A percentile compares a stretch with the other conserved stretches of the same genome.
phyloP scores from a whole-genome alignment of 202 grass and related monocot species.

The Carex sylvatica region DNA sequence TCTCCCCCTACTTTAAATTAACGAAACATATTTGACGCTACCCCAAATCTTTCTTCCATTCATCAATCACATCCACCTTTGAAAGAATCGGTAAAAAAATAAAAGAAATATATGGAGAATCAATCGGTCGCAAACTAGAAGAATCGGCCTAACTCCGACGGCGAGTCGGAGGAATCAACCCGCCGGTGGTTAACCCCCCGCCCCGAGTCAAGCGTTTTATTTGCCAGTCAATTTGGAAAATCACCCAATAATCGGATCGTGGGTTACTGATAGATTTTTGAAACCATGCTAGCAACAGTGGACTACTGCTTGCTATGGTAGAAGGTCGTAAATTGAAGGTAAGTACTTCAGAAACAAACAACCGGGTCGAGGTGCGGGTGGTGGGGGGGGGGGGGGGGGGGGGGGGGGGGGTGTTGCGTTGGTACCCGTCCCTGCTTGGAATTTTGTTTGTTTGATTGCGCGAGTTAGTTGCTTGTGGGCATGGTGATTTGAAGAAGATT shows the following conservation, averaged over 20 bases:
- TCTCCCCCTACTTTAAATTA: background rate
- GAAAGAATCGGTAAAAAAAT: background rate
- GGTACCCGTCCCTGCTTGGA: background rate
- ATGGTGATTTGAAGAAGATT: background rate
- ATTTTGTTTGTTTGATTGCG: background rate
- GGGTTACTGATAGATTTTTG: background rate
- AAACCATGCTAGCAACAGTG: background rate
- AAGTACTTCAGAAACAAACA: background rate
- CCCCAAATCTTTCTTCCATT: background rate
- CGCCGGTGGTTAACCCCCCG: background rate
- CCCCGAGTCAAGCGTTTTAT: background rate
- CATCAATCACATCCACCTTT: background rate
- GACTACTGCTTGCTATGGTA: background rate
- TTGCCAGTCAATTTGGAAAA: background rate
- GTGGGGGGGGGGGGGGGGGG: background rate
- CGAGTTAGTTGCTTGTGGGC: background rate
- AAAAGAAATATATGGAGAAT: background rate
- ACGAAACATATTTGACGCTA: background rate
- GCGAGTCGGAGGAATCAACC: conserved; percentile 2
- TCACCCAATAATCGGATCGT: background rate
- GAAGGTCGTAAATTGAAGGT: background rate
- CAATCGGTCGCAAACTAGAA: background rate
- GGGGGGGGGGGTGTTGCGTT: background rate
- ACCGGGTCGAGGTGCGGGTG: background rate
- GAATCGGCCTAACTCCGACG: conserved; percentile 5